Conservation (phyloP, 2,329 filamentous ascomycete genomes). For the Aspergillus aculeatinus region DNA sequence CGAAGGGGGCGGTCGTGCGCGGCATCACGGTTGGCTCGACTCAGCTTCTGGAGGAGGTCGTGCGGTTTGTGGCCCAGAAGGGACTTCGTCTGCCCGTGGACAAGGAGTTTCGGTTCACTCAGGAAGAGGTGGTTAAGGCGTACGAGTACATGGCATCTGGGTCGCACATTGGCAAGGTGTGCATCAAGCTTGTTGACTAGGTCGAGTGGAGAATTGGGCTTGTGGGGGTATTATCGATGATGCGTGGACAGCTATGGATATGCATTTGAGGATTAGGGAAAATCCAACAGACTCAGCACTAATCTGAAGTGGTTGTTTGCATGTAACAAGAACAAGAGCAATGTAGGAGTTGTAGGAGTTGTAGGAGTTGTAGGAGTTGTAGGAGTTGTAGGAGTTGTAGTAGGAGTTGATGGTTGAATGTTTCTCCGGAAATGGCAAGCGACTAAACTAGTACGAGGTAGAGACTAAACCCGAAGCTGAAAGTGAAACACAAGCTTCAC, state of each 20-base stretch:
- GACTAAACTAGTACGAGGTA: neutral
- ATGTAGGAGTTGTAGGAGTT: neutral
- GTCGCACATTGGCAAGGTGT: conserved; percentile 10
- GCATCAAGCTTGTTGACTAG: conserved; percentile 3
- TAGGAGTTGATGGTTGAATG: neutral
- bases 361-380: too few relatives aligned
- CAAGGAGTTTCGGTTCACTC: conserved; percentile 5
- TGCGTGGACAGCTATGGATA: neutral
- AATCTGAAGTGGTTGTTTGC: neutral
- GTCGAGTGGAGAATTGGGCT: neutral
- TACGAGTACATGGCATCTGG: conserved; percentile 8
- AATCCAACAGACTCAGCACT: too few relatives aligned
- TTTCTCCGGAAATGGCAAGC: neutral
- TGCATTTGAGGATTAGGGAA: too few relatives aligned
- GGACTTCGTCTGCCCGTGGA: conserved; percentile 8
- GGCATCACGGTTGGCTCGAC: conserved; percentile 6
- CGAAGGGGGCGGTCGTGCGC: conserved; percentile 7
- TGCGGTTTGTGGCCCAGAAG: conserved; percentile 1
- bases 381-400: neutral
- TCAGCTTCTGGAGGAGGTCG: conserved; percentile 9
- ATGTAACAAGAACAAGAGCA: neutral
- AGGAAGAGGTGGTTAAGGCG: conserved; percentile 2
- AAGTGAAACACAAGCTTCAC: neutral
- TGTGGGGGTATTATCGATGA: neutral
- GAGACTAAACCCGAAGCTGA: neutral